Percentiles rank a stretch among this genome's conserved stretches.
Conservation (phyloP, 495 filamentous ascomycete species). For the Lepidopterella palustris region DNA sequence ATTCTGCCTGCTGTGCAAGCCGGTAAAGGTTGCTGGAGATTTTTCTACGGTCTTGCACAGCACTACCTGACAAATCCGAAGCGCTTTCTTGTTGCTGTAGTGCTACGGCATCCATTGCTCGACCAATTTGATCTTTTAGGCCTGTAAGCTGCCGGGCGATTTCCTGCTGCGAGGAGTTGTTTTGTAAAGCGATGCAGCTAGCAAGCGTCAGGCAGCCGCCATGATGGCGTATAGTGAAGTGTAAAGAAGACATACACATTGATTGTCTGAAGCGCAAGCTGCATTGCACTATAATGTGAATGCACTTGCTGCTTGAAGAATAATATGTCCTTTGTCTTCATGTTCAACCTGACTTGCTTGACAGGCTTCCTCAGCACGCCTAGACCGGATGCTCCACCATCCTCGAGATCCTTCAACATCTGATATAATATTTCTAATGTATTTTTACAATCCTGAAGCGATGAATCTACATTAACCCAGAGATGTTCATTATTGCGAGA, state of each 20-base stretch:
- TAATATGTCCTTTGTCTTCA: not conserved
- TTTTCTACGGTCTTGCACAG: not conserved
- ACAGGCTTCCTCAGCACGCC: not conserved
- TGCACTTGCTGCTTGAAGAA: not conserved
- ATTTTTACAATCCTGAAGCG: not conserved
- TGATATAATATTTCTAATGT: not conserved
- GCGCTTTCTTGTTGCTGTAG: not conserved
- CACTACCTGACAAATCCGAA: not conserved
- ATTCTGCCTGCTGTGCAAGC: not conserved
- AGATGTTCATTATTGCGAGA: not conserved
- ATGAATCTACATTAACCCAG: not conserved
- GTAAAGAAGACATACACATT: not conserved
- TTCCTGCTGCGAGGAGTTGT: not conserved
- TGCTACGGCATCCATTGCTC: not conserved
- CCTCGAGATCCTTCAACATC: not conserved
- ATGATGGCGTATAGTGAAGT: not conserved
- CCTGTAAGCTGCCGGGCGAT: not conserved
- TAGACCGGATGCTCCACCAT: not conserved
- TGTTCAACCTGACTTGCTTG: not conserved
- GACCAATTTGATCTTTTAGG: not conserved
- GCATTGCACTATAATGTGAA: not conserved
- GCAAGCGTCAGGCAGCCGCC: not conserved
- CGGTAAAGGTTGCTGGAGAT: not conserved
- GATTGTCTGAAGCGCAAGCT: not conserved
- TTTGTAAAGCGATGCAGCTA: not conserved